phyloP scores from a whole-genome alignment of 1,284 basidiomycete genomes.

The Sparassis latifolia region DNA sequence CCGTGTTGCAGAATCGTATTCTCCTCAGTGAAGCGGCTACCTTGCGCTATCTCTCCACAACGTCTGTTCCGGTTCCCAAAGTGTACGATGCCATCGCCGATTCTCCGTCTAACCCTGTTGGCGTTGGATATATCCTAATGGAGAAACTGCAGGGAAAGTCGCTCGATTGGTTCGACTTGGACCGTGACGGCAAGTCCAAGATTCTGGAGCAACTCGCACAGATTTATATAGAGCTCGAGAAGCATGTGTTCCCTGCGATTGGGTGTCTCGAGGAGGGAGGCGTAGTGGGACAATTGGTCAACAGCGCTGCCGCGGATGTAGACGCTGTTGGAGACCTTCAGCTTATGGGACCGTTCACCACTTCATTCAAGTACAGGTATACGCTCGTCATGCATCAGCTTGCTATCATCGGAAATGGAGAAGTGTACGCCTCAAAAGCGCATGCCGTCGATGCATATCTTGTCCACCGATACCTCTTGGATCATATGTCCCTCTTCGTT shows the following conservation, averaged over 20 bases:
- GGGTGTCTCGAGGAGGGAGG: slow-evolving; percentile 2
- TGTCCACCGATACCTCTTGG: slow-evolving; percentile 10
- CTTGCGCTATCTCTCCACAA: slow-evolving; percentile 6
- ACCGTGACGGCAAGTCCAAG: slow-evolving; percentile 1
- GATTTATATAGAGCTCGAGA: slow-evolving; percentile 7
- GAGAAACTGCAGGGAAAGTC: slow-evolving; percentile 5
- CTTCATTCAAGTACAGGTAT: background rate
- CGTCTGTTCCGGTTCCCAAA: slow-evolving; percentile 6
- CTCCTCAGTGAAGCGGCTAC: slow-evolving; percentile 11
- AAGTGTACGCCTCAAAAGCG: slow-evolving; percentile 3
- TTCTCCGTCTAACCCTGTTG: slow-evolving; percentile 3
- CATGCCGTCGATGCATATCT: slow-evolving; percentile 9
- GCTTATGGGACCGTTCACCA: slow-evolving; percentile 7
- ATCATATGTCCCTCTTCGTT: slow-evolving; percentile 4
- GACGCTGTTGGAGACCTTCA: background rate
- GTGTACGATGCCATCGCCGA: slow-evolving; percentile 5
- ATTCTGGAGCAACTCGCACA: slow-evolving; percentile 12
- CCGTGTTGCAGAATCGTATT: slow-evolving; percentile 1
- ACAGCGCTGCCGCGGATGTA: background rate
- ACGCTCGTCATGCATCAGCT: slow-evolving; percentile 1
- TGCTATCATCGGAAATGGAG: slow-evolving; percentile 2
- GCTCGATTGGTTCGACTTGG: background rate
- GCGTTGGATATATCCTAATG: slow-evolving; percentile 12
- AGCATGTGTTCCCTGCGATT: slow-evolving; percentile 6
- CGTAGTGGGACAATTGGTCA: slow-evolving; percentile 7